Evolutionary conservation across 306 rosid species (phyloP).

Genomic region (Pterocarpus macrocarpus): DNA sequence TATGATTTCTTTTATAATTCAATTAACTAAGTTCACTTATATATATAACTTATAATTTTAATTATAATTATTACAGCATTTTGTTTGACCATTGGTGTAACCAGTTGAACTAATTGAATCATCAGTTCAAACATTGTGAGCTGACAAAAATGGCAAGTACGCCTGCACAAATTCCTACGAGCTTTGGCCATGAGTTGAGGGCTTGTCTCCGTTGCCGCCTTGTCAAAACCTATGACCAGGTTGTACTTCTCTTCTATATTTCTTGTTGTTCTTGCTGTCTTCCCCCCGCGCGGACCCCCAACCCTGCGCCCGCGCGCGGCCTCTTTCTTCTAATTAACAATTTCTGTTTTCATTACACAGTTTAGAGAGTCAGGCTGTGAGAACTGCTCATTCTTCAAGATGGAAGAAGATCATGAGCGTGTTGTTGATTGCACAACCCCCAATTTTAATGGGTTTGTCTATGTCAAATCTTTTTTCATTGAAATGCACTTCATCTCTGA

Average conservation of each 20-base stretch:
- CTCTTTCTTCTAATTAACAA: not conserved
- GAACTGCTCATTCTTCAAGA: slow-evolving; percentile 91
- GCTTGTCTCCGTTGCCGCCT: slow-evolving; percentile 99
- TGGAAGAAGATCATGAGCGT: slow-evolving; percentile 92
- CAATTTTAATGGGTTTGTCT: slow-evolving; percentile 87
- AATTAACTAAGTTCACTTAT: not conserved
- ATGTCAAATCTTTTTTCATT: not conserved
- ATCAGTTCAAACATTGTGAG: slow-evolving; percentile 22
- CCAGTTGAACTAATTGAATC: not conserved
- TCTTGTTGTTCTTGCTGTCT: not conserved
- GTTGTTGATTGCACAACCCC: slow-evolving; percentile 93
- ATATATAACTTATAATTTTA: not conserved
- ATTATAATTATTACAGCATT: not conserved
- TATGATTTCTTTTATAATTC: too few relatives aligned
- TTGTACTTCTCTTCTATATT: not conserved
- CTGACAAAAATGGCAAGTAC: slow-evolving; percentile 58
- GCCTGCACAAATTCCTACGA: slow-evolving; percentile 93
- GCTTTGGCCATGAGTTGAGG: slow-evolving; percentile 89
- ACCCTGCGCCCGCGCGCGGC: too few relatives aligned
- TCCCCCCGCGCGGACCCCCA: too few relatives aligned
- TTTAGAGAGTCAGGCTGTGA: slow-evolving; percentile 94
- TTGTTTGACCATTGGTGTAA: not conserved
- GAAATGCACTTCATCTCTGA: slow-evolving; percentile 14
- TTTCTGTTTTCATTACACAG: slow-evolving; percentile 47
- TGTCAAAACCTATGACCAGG: slow-evolving; percentile 98